Evolutionary conservation across 2,329 filamentous ascomycete genomes (phyloP).

Genomic region (Fusarium veterinarium): DNA sequence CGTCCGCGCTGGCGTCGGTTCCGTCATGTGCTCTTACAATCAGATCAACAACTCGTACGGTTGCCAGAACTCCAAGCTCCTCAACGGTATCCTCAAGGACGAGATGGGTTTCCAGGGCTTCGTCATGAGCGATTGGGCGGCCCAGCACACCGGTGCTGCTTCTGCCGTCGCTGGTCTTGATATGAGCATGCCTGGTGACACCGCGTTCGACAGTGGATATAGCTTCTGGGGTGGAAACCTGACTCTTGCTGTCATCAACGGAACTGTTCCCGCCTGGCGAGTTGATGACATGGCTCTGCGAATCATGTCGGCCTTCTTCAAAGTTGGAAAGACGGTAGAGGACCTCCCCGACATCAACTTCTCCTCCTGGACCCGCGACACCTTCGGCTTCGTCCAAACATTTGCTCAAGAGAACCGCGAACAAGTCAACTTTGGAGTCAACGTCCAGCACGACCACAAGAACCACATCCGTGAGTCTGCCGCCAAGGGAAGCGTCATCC

Average conservation of each 20-base stretch:
- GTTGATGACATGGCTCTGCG: constrained; percentile 93
- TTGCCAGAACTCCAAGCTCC: constrained; percentile 81
- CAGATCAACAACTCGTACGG: constrained; percentile 83
- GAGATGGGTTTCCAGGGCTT: constrained; percentile 87
- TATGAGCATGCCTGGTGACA: constrained; percentile 92
- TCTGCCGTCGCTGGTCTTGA: constrained; percentile 80
- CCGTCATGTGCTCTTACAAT: constrained; percentile 77
- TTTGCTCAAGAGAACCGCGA: constrained; percentile 70
- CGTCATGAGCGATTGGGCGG: constrained; percentile 83
- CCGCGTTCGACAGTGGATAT: constrained; percentile 75
- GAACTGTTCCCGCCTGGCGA: constrained; percentile 86
- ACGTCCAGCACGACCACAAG: constrained; percentile 83
- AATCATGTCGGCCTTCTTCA: constrained; percentile 78
- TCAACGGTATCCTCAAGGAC: constrained; percentile 81
- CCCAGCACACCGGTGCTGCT: constrained; percentile 76
- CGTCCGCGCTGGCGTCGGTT: constrained; percentile 72
- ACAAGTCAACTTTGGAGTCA: constrained; percentile 82
- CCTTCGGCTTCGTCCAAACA: constrained; percentile 75
- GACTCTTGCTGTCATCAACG: constrained; percentile 88
- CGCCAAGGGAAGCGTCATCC: constrained; percentile 83
- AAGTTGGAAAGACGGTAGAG: constrained; percentile 67
- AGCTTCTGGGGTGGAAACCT: constrained; percentile 89
- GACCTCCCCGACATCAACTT: constrained; percentile 76
- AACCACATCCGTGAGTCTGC: constrained; percentile 79
- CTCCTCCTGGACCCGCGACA: constrained; percentile 85